phyloP scores from a whole-genome alignment of 2,329 filamentous ascomycete genomes.

The Pseudogymnoascus sp. region DNA sequence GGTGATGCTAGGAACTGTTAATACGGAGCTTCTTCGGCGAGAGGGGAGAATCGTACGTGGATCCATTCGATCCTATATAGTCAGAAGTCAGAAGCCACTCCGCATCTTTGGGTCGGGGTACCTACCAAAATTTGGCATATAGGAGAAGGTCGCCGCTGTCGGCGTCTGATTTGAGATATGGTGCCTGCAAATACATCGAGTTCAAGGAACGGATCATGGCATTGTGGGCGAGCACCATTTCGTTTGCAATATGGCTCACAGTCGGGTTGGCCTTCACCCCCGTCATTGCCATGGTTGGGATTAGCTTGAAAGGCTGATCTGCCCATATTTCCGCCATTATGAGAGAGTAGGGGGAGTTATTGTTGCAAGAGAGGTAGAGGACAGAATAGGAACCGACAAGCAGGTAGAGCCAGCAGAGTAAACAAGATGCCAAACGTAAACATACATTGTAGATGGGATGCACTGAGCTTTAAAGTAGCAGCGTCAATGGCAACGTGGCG shows the following conservation, averaged over 20 bases:
- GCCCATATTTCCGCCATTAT: conserved; percentile 20
- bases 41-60: conserved; percentile 6
- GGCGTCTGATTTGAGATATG: conserved; percentile 30
- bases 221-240: conserved; percentile 32
- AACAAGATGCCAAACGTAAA: background rate
- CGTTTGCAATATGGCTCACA: conserved; percentile 24
- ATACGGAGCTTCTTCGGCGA: conserved; percentile 26
- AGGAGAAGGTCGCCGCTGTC: conserved; percentile 30
- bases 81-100: background rate
- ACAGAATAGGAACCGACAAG: background rate
- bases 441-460: background rate
- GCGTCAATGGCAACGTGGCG: background rate
- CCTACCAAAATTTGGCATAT: background rate
- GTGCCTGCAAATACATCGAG: conserved; percentile 31
- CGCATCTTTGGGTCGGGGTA: background rate
- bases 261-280: background rate
- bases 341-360: background rate
- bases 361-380: background rate
- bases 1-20: conserved; percentile 33
- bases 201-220: conserved; percentile 32
- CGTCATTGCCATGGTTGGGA: conserved; percentile 13
- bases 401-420: background rate
- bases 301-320: conserved; percentile 18
- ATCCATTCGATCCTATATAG: background rate
- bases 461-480: background rate